These are phyloP conservation scores for Taphrina deformans DNA, from an alignment of 1,139 yeast species.

Conservation along the genomic window DNA sequence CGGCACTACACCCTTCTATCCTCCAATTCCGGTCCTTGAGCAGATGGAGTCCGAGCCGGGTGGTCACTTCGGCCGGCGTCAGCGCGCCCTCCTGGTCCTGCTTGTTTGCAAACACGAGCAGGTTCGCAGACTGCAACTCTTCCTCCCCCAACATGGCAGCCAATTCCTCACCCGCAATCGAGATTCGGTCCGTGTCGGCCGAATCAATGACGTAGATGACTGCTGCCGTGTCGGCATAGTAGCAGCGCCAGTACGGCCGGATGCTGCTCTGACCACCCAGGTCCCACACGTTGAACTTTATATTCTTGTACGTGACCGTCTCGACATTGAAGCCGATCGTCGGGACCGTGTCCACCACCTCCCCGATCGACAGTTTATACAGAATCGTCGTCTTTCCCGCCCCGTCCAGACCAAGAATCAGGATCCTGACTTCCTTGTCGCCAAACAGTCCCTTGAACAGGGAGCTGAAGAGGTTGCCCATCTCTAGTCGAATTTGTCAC, in stretches of 20 bases:
- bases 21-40: constrained; percentile 97
- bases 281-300: constrained; percentile 82
- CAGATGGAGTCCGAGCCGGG: constrained; percentile 78
- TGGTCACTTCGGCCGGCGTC: constrained; percentile 91
- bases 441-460: constrained; percentile 89
- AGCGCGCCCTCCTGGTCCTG: constrained; percentile 97
- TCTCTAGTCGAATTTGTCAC: too few relatives aligned
- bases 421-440: constrained; percentile 84
- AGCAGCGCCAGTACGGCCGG: constrained; percentile 97
- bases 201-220: constrained; percentile 92
- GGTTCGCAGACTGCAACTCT: constrained; percentile 83
- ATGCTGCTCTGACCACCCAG: constrained; percentile 96
- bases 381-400: constrained; percentile 93
- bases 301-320: constrained; percentile 82
- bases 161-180: constrained; percentile 80
- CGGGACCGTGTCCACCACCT: constrained; percentile 34
- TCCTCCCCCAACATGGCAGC: constrained; percentile 92
- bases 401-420: constrained; percentile 92
- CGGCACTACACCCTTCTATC: constrained; percentile 93
- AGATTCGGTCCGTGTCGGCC: constrained; percentile 90
- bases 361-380: constrained; percentile 57
- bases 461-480: constrained; percentile 79
- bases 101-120: constrained; percentile 92
- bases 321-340: constrained; percentile 96
- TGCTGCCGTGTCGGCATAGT: constrained; percentile 57